Evolutionary conservation across 441 rosid genomes (phyloP).

Genomic region (Rhodomyrtus psidioides): DNA sequence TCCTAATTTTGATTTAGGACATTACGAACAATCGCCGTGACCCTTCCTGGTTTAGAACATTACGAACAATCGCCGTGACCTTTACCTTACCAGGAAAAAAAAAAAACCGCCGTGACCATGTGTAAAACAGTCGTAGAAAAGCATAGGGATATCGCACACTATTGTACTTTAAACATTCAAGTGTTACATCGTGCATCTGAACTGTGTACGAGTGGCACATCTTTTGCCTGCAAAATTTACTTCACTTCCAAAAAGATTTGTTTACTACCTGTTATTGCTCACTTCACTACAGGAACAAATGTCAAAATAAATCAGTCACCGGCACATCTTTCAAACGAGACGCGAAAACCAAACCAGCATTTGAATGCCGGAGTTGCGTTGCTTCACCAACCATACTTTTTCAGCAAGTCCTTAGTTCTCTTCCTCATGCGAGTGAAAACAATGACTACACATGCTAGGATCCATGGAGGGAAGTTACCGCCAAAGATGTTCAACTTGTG

Average conservation of each 20-base stretch:
- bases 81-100: too few relatives aligned
- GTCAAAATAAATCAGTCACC: neutral
- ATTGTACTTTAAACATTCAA: neutral
- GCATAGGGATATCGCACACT: neutral
- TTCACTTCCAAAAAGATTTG: neutral
- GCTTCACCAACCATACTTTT: conserved; percentile 47
- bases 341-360: neutral
- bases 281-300: neutral
- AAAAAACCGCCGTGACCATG: neutral
- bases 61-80: too few relatives aligned
- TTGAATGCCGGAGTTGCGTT: neutral
- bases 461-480: conserved; percentile 74
- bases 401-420: conserved; percentile 63
- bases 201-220: neutral
- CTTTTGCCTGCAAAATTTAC: neutral
- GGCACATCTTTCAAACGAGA: neutral
- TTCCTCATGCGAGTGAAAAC: conserved; percentile 85
- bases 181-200: neutral
- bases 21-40: neutral
- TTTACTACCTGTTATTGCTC: neutral
- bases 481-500: conserved; percentile 30
- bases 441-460: conserved; percentile 76
- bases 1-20: neutral
- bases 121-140: neutral
- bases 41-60: too few relatives aligned